Percentiles rank a stretch among this genome's conserved stretches.
phyloP scores from a whole-genome alignment of 2,329 filamentous ascomycete genomes.

The Cercospora zeina region DNA sequence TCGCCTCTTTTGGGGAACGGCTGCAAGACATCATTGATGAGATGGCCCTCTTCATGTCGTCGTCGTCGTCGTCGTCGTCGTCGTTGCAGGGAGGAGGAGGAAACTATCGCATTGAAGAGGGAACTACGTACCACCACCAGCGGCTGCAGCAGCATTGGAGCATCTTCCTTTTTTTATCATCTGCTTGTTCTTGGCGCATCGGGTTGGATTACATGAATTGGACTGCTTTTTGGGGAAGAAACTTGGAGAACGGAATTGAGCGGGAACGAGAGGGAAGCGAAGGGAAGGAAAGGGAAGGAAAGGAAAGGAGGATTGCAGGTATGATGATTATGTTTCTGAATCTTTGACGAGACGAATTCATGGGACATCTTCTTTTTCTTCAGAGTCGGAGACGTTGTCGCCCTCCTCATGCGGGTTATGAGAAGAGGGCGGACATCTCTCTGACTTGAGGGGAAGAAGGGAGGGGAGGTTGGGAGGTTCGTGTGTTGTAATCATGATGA shows the following conservation, averaged over 20 bases:
- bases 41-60: not conserved
- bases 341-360: not conserved
- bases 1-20: slow-evolving; percentile 14
- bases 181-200: not conserved
- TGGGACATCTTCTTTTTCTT: too few species aligned
- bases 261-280: not conserved
- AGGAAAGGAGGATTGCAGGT: not conserved
- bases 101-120: not conserved
- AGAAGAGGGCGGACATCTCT: too few species aligned
- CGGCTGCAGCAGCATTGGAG: slow-evolving; percentile 4
- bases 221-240: too few species aligned
- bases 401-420: too few species aligned
- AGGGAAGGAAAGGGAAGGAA: not conserved
- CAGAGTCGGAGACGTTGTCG: too few species aligned
- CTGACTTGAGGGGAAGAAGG: too few species aligned
- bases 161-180: slow-evolving; percentile 1
- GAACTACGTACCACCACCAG: not conserved
- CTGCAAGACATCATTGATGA: not conserved
- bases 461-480: too few species aligned
- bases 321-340: slow-evolving; percentile 1
- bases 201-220: not conserved
- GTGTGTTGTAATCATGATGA: too few species aligned
- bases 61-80: not conserved
- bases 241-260: too few species aligned
- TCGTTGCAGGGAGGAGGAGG: not conserved